A percentile compares a stretch with the other conserved stretches of the same genome.
Conservation (phyloP, 352 stramenopile genomes). For the Phytophthora pseudosyringae region DNA sequence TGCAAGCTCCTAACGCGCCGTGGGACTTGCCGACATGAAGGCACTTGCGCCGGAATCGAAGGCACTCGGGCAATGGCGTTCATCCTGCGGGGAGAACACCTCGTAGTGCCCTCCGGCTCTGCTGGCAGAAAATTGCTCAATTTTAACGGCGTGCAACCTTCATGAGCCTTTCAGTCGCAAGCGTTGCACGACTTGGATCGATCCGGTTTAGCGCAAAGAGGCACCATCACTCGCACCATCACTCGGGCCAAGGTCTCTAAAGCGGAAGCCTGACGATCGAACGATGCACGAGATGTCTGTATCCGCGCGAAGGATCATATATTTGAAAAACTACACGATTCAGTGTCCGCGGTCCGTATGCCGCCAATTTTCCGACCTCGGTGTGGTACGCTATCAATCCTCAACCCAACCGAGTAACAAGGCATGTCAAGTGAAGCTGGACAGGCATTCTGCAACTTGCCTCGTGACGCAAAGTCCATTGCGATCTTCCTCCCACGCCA, state of each 20-base stretch:
- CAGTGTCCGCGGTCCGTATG: conserved; percentile 9
- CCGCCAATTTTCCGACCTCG: conserved; percentile 9
- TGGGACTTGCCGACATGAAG: neutral
- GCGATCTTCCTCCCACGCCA: conserved; percentile 6
- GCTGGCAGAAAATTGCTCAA: neutral
- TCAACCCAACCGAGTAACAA: conserved; percentile 20
- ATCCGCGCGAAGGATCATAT: conserved; percentile 22
- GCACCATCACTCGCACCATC: conserved; percentile 28
- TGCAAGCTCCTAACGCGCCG: neutral
- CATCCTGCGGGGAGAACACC: conserved; percentile 11
- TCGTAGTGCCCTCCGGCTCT: conserved; percentile 6
- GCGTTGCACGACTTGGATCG: neutral
- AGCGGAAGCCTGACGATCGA: conserved; percentile 8
- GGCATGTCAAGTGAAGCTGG: conserved; percentile 15
- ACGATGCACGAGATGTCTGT: conserved; percentile 16
- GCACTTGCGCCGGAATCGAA: neutral
- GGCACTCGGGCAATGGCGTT: neutral
- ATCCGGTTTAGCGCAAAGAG: neutral
- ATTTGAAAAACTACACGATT: conserved; percentile 27
- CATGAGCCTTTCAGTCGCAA: neutral
- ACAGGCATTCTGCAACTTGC: conserved; percentile 27
- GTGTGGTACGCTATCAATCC: conserved; percentile 5
- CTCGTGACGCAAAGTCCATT: conserved; percentile 23
- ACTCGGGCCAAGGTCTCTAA: conserved; percentile 9
- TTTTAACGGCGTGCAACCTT: conserved; percentile 8